Evolutionary conservation across 2,329 filamentous ascomycete species (phyloP), one percentile per base, ranked within the genome.

Genomic region (Fusarium sp.): DNA sequence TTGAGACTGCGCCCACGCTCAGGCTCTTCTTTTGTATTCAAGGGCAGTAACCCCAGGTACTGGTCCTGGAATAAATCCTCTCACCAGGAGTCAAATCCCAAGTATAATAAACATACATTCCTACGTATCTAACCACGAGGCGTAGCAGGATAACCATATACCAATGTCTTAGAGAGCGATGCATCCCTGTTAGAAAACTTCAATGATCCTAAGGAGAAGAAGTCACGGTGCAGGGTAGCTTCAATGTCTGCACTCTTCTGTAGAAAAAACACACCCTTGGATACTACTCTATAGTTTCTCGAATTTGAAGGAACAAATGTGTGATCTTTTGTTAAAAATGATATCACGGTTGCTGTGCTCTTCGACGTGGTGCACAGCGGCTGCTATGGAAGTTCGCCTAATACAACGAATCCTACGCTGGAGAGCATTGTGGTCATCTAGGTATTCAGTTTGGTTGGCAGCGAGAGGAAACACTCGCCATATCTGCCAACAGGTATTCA

Each of bases 361-460:
- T 28, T 28, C 28, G 28, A 28, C 28, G 5, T 28, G 28, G 28
- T 28, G 28, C 28, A 28, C 28, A 28, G 28, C 5, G 2, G 7
- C 2, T 25, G 3, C 6, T 21, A 1, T 19, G 1, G 6, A 19
- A 32, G 16, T 23, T 33, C 3, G 11, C 30, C 8, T 23, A 1
- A 23, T 6, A 18, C 16, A 13, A 6, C 3, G 16, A 32, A 12
- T 13, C 7, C 6, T 10, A 13, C 6, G 11, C 2, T 16, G 0
- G 16, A 23, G 21, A 23, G 15, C 3, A 15, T 11, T 11, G 18
- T 28, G 12, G 12, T 21, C 6, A 7, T 6, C 16, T 19, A n/a
- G n/a, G n/a, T n/a, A 10, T 19, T 16, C 12, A 19, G 23, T 13
- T 44, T 44, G 18, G 16, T 3, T 7, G 35, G 35, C 18, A 19